Conservation (phyloP, 2,329 filamentous ascomycete species). For the Botrytis fabae region DNA sequence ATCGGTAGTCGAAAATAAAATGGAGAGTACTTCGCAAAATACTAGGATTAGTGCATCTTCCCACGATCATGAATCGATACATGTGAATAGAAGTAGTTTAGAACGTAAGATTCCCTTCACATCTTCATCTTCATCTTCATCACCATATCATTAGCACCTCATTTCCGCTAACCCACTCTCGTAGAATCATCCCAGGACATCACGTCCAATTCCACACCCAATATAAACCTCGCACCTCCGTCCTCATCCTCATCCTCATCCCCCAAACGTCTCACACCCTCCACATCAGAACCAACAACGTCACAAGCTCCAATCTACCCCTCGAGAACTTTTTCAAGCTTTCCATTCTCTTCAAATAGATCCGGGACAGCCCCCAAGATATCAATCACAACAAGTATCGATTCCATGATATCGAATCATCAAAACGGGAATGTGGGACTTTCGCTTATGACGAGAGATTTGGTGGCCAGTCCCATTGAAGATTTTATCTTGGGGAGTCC, state of each 20-base stretch:
- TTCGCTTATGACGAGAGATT: not conserved
- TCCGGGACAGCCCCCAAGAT: not conserved
- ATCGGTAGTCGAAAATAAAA: not conserved
- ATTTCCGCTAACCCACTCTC: not conserved
- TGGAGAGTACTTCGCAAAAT: not conserved
- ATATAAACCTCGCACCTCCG: rapidly evolving
- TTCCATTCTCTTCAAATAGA: not conserved
- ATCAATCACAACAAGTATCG: not conserved
- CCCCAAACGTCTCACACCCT: not conserved
- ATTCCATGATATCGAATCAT: not conserved
- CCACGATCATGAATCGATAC: not conserved
- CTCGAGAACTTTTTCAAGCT: not conserved
- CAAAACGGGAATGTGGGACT: not conserved
- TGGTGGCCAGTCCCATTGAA: not conserved
- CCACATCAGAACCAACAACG: not conserved
- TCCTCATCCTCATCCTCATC: not conserved
- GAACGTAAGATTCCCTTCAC: not conserved
- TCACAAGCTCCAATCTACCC: not conserved
- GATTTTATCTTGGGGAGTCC: slow-evolving; percentile 3
- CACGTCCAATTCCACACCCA: not conserved
- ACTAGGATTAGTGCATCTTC: not conserved
- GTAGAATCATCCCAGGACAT: not conserved
- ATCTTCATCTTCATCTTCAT: not conserved
- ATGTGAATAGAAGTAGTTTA: not conserved
- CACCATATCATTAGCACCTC: rapidly evolving